Evolutionary conservation across 352 stramenopile species (phyloP).

Genomic region (Phytophthora sojae): DNA sequence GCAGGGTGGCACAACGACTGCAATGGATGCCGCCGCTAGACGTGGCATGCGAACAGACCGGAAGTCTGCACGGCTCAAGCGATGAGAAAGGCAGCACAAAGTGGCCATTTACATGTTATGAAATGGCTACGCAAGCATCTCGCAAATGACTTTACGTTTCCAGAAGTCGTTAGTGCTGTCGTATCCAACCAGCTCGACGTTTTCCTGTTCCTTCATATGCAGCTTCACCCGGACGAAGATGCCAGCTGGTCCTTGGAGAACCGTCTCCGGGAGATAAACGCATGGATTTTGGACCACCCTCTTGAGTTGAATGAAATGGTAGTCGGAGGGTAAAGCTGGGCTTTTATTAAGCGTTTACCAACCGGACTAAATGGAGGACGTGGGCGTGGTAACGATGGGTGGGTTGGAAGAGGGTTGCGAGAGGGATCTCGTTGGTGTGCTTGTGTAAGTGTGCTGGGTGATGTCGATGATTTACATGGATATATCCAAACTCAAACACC

Average conservation of each 20-base stretch:
- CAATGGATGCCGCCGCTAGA: conserved; percentile 4
- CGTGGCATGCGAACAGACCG: neutral
- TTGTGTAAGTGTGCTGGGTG: no score
- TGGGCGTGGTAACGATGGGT: no score
- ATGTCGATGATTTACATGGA: no score
- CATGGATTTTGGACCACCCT: conserved; percentile 2
- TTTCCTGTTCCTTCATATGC: conserved; percentile 3
- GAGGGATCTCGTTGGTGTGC: no score
- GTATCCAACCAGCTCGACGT: conserved; percentile 1
- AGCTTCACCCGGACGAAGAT: neutral
- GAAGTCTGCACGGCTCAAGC: conserved; percentile 4
- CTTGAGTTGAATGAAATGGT: neutral
- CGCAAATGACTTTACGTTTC: neutral
- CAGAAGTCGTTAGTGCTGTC: neutral
- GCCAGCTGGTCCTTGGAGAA: neutral
- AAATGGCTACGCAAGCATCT: conserved; percentile 1
- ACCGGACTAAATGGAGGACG: no score
- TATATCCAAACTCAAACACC: no score
- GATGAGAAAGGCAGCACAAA: neutral
- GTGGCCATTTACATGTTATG: neutral
- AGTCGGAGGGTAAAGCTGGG: neutral
- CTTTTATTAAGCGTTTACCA: no score
- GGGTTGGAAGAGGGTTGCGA: no score
- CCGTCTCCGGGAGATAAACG: neutral
- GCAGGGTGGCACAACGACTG: neutral